Base-by-base conservation (phyloP, 139 green algal species). In the Asterochloris sp. region DNA sequence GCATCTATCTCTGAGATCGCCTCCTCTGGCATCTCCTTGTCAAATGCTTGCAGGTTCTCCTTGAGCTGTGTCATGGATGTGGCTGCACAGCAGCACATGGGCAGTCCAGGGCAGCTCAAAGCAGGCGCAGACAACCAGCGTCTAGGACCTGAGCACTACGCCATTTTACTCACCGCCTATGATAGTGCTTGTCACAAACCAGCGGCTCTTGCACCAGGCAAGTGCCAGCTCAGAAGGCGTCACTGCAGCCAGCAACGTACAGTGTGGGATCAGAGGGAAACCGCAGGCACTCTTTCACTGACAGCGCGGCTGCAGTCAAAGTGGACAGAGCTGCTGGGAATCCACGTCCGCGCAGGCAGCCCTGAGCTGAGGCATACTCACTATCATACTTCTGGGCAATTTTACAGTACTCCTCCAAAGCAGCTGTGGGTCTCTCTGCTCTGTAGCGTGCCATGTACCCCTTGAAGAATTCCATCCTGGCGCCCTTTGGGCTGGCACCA, bases 1-100 rank as follows among this genome's bases (percentile, higher is more conserved):
- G 28, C 67, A 23, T 92, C 87, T 38, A 97, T 86, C 24, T 92
- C 93, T 0, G 83, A 78, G 28, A 94, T 29, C n/a, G 76, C 86
- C 74, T 95, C 94, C 21, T 87, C 78, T 10, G 79, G 73, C 27
- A 94, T 80, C 77, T 86, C 84, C 67, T 89, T 85, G 68, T 92
- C 86, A 82, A 96, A 97, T 0, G 94, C 90, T 29, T 84, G 83
- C 0, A 97, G 86, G 81, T 97, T 95, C 83, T 97, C 93, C 85
- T 94, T 92, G 16, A 98, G 87, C 83, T 98, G 94, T 27, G 92
- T 83, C 91, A 98, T 87, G 47, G 75, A 93, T 64, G 96, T 99
- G 27, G 96, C 95, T 23, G 38, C 38, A 54, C 38, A 54, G 38
- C 38, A 54, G 38, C 38, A 54, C 38, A 54, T 54, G 4, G 38